A percentile compares a stretch with the other conserved stretches of the same genome.
phyloP scores from a whole-genome alignment of 495 filamentous ascomycete genomes.

The Collariella sp. region DNA sequence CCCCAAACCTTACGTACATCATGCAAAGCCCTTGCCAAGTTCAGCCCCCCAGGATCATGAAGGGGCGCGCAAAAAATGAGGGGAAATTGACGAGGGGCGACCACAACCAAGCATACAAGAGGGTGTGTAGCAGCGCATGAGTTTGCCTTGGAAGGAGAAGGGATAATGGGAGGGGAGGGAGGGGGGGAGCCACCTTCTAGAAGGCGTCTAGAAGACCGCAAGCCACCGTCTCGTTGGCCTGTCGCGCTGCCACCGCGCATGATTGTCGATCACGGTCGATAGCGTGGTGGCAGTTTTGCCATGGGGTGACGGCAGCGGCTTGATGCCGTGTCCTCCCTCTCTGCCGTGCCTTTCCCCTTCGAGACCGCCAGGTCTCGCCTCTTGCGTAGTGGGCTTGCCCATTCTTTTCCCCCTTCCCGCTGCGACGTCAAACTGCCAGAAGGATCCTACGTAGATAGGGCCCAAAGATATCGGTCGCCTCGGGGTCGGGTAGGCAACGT shows the following conservation, averaged over 20 bases:
- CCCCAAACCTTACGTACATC: no score
- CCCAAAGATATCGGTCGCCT: no score
- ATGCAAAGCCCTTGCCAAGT: background rate
- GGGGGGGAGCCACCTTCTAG: conserved; percentile 9
- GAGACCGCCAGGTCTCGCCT: no score
- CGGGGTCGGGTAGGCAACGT: no score
- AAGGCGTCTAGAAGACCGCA: conserved; percentile 9
- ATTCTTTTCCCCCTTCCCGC: no score
- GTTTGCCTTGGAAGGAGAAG: background rate
- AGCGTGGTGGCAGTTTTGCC: no score
- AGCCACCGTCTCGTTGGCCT: background rate
- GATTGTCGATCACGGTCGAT: conserved; percentile 2
- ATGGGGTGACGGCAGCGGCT: background rate
- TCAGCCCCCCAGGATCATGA: background rate
- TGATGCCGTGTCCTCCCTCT: no score
- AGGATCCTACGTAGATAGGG: no score
- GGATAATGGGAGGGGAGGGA: background rate
- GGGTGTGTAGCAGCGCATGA: background rate
- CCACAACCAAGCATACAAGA: background rate
- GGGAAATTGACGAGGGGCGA: background rate
- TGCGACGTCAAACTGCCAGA: no score
- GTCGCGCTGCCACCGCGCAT: background rate
- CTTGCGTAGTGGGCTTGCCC: no score
- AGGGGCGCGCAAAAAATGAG: no score
- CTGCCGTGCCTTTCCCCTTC: no score